Evolutionary conservation across 1,284 basidiomycete genomes (phyloP).

Genomic region (Cystobasidium slooffiae): DNA sequence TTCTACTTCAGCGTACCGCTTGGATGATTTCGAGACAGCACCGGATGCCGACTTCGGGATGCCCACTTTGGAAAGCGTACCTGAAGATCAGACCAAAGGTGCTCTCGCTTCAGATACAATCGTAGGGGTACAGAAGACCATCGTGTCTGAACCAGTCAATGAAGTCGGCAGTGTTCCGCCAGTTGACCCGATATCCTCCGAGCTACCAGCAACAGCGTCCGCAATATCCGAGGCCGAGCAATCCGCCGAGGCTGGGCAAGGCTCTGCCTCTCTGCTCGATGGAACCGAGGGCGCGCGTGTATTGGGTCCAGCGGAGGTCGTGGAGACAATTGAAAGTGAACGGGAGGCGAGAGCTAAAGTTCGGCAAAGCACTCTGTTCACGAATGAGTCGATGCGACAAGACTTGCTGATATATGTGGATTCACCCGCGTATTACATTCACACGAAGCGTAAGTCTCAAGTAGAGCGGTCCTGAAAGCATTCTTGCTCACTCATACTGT

Average conservation of each 20-base stretch:
- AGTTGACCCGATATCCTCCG: no score
- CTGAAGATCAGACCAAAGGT: background rate
- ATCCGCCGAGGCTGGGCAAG: background rate
- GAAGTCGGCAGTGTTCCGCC: no score
- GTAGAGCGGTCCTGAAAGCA: background rate
- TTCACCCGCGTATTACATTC: conserved; percentile 26
- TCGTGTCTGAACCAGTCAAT: no score
- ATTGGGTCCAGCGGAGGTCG: background rate
- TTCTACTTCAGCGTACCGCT: background rate
- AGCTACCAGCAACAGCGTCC: no score
- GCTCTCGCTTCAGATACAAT: no score
- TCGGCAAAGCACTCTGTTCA: conserved; percentile 4
- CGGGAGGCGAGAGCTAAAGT: background rate
- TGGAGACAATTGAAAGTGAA: conserved; percentile 8
- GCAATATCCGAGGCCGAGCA: background rate
- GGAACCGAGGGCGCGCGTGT: background rate
- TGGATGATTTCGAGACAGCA: conserved; percentile 1
- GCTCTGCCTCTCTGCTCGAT: background rate
- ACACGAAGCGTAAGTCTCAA: conserved; percentile 10
- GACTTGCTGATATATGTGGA: conserved; percentile 32
- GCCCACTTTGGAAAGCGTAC: background rate
- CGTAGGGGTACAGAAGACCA: no score
- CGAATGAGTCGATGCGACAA: conserved; percentile 11
- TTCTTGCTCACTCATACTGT: background rate
- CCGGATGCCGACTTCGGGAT: background rate